phyloP scores from a whole-genome alignment of 805 yeast species.

The Ogataea sp. region DNA sequence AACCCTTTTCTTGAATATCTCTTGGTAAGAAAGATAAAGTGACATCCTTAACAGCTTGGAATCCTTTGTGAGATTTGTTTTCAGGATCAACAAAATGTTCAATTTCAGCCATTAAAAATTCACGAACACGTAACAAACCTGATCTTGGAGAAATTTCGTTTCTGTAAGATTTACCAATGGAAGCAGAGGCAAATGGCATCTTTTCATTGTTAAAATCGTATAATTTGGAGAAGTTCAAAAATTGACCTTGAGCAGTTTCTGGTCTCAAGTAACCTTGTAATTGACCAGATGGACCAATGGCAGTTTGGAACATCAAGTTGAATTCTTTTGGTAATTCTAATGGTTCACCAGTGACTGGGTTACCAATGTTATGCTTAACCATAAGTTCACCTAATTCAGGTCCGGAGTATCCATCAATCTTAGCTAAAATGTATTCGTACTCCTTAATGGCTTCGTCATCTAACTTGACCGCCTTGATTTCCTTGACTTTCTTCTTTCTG shows the following conservation, averaged over 20 bases:
- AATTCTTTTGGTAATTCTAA: constrained; percentile 90
- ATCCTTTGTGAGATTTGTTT: constrained; percentile 76
- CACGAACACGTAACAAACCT: constrained; percentile 95
- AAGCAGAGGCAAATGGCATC: constrained; percentile 99
- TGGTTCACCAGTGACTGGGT: constrained; percentile 84
- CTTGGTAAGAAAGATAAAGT: constrained; percentile 76
- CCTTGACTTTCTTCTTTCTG: constrained; percentile 94
- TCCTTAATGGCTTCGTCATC: constrained; percentile 74
- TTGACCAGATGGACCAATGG: constrained; percentile 97
- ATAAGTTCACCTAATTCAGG: constrained; percentile 86
- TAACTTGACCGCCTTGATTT: constrained; percentile 78
- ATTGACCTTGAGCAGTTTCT: constrained; percentile 99
- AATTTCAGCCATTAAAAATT: constrained; percentile 98
- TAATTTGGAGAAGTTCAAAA: constrained; percentile 87
- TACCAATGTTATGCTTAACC: constrained; percentile 71
- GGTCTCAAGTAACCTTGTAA: constrained; percentile 95
- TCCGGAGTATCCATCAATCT: constrained; percentile 94
- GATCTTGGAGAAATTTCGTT: constrained; percentile 98
- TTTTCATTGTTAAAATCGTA: constrained; percentile 90
- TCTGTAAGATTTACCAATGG: constrained; percentile 97
- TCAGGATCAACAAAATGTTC: constrained; percentile 97
- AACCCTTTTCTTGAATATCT: constrained; percentile 81
- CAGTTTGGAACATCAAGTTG: constrained; percentile 98
- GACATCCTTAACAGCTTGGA: constrained; percentile 65
- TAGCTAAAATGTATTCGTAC: constrained; percentile 81